phyloP scores from a whole-genome alignment of 1,284 basidiomycete genomes.

The Ganoderma resinaceum region DNA sequence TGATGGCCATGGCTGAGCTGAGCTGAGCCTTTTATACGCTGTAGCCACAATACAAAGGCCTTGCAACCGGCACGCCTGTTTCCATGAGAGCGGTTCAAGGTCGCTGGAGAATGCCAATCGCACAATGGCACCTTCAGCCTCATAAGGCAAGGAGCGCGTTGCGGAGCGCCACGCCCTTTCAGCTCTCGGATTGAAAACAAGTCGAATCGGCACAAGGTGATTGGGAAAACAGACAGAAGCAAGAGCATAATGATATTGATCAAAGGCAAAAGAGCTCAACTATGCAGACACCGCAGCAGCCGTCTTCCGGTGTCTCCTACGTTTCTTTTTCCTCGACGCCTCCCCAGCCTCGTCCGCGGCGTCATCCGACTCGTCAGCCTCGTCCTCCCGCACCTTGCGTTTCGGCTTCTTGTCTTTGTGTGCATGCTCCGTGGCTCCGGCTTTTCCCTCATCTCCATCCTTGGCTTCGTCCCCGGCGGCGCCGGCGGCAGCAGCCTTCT shows the following conservation, averaged over 20 bases:
- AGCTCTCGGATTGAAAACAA: neutral
- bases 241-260: neutral
- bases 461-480: slow-evolving; percentile 36
- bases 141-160: neutral
- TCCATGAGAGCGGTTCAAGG: neutral
- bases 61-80: neutral
- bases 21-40: neutral
- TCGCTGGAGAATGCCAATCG: neutral
- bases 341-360: slow-evolving; percentile 11
- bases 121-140: neutral
- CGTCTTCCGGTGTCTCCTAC: slow-evolving; percentile 27
- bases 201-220: neutral
- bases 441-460: slow-evolving; percentile 31
- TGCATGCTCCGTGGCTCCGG: slow-evolving; percentile 7
- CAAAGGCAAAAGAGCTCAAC: slow-evolving; percentile 5
- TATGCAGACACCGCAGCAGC: slow-evolving; percentile 17
- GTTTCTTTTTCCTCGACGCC: slow-evolving; percentile 26
- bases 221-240: neutral
- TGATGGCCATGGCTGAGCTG: neutral
- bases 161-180: neutral
- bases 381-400: slow-evolving; percentile 15
- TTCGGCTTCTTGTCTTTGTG: slow-evolving; percentile 16
- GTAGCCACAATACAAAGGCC: neutral
- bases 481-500: slow-evolving; percentile 43
- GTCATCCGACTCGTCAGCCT: slow-evolving; percentile 3